Conservation (phyloP, 2,329 filamentous ascomycete genomes). For the Huntiella abstrusa region DNA sequence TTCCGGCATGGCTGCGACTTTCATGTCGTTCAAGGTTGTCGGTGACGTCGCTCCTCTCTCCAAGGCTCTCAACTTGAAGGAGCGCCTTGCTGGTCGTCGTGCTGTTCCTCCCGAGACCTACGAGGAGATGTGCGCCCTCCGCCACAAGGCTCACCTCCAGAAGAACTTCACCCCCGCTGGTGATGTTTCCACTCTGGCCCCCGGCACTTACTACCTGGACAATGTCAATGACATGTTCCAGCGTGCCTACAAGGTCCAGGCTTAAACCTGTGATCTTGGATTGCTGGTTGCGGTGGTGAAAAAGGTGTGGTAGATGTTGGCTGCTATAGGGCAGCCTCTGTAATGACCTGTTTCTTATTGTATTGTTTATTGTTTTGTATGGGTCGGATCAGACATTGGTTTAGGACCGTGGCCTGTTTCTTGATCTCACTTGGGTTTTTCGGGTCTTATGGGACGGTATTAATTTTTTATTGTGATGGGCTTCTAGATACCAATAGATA, state of each 20-base stretch:
- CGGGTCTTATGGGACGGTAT: neutral
- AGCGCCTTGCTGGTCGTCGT: conserved; percentile 45
- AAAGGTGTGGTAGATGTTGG: neutral
- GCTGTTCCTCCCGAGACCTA: conserved; percentile 53
- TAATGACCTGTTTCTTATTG: conserved; percentile 1
- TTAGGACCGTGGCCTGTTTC: neutral
- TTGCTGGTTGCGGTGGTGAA: conserved; percentile 2
- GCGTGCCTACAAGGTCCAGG: conserved; percentile 59
- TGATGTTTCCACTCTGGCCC: conserved; percentile 42
- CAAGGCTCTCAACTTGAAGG: conserved; percentile 50
- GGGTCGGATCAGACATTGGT: neutral
- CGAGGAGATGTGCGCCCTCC: conserved; percentile 60
- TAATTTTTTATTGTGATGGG: neutral
- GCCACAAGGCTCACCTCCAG: conserved; percentile 67
- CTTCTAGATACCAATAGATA: too few species aligned
- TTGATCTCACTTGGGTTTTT: neutral
- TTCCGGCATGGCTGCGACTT: conserved; percentile 53
- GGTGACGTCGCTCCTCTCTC: conserved; percentile 50
- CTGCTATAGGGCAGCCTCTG: neutral
- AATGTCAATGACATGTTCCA: conserved; percentile 76
- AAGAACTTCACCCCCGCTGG: conserved; percentile 59
- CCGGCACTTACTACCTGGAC: conserved; percentile 60
- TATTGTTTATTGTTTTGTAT: conserved; percentile 1
- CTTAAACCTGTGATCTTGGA: conserved; percentile 23
- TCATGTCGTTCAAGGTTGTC: conserved; percentile 54